Evolutionary conservation across 768 basidiomycete genomes (phyloP), one percentile per base, ranked within the genome.

Genomic region (Rhodotorula toruloides): DNA sequence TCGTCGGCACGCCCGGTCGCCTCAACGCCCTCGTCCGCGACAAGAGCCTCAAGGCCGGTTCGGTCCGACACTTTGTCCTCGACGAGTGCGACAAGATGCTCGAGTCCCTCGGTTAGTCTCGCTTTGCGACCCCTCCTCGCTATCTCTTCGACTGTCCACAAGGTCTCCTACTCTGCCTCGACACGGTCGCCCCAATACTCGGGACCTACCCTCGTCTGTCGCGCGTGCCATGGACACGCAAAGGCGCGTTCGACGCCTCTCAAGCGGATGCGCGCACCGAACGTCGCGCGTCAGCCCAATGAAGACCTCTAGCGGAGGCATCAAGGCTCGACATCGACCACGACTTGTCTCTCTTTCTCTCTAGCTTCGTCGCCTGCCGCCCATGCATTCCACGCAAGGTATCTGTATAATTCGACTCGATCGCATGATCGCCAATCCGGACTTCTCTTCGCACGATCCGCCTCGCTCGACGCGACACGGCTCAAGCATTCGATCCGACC

Each of bases 31-130:
- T 99, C 73, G 86, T 87, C 55, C 84, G 94, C 73, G 96, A 98
- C 81, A 98, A 98, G 83, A 84, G 88, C 75, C 79, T 99, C 79
- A 91, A 96, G 77, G 89, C 90, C 71, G 89, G 89, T 80, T 87
- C 90, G 76, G 91, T 98, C 79, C 98, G 98, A 81, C 94, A 98
- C 82, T 99, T 99, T 80, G 92, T 96, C 63, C 83, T 99, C 79
- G 96, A 99, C 84, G 96, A 99, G 82, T 99, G 96, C 84, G 96
- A 99, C 84, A 99, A 99, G 86, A 97, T 99, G 91, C 88, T 99
- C 78, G 96, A 99, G 85, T 89, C 92, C 86, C 92, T 99, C 82
- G 96, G 96, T 99, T 90, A 97, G 96, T 99, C 85, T 59, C 40
- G 32, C 16, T 44, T 10, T 48, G 27, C 47, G 16, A 37, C 55